phyloP scores from a whole-genome alignment of 306 rosid genomes.

The Dalbergia oliveri region DNA sequence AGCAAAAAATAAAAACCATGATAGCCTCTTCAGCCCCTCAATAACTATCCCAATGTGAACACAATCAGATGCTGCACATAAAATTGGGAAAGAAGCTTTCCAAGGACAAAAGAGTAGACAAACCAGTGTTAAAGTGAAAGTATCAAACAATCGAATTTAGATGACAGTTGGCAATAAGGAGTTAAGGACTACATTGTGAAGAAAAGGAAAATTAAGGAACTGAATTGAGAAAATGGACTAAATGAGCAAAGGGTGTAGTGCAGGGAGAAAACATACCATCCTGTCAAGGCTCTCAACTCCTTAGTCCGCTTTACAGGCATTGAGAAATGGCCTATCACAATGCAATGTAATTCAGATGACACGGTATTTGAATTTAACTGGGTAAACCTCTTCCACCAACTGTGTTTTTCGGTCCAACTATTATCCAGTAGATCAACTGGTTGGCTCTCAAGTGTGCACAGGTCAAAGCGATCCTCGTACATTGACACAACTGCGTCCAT shows the following conservation, averaged over 20 bases:
- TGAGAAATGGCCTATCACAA: constrained; percentile 62
- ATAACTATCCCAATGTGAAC: constrained; percentile 2
- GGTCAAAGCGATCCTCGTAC: constrained; percentile 95
- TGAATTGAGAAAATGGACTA: constrained; percentile 6
- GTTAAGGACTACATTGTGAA: constrained; percentile 17
- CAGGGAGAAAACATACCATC: constrained; percentile 72
- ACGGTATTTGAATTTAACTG: constrained; percentile 50
- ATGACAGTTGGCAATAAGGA: constrained; percentile 8
- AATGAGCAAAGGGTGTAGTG: background rate
- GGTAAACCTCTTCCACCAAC: constrained; percentile 81
- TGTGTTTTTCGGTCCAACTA: constrained; percentile 56
- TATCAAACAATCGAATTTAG: constrained; percentile 33
- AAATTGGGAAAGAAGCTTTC: background rate
- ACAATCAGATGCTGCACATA: constrained; percentile 1
- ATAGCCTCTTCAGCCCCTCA: background rate
- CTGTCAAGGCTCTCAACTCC: constrained; percentile 83
- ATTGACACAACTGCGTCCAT: constrained; percentile 86
- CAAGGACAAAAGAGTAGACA: background rate
- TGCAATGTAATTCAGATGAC: constrained; percentile 51
- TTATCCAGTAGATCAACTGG: constrained; percentile 59
- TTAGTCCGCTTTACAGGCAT: constrained; percentile 85
- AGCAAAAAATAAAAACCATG: background rate
- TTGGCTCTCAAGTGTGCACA: constrained; percentile 67
- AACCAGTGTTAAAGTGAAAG: background rate
- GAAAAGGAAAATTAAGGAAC: constrained; percentile 8